Evolutionary conservation across 352 stramenopile genomes (phyloP), one percentile per base, ranked within the genome.

Genomic region (Pythium sukuiense): DNA sequence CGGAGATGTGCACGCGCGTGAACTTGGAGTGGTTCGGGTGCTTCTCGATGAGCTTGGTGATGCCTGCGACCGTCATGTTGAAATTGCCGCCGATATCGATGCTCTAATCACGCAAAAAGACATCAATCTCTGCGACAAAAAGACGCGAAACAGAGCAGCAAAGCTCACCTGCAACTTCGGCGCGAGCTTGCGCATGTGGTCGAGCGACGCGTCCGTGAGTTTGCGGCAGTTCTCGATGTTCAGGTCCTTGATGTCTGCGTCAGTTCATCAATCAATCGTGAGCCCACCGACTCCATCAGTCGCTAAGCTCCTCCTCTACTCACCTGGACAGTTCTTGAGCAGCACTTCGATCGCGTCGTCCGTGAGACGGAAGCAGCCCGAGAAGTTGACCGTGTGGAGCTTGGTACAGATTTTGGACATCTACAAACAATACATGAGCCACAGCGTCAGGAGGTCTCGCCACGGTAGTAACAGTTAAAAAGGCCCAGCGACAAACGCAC

Each of bases 211-310:
- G 57, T 96, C 87, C 46, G 85, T 95, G 53, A 96, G 71, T 59
- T 96, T 96, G 52, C 88, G 88, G 70, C 88, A 96, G 73, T 96
- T 96, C 67, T 95, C 85, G 45, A 96, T 76, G 60, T 95, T 94
- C 53, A 96, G 64, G 7, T 96, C 87, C 72, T 93, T 95, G 20
- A 96, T 85, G 0, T 96, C 88, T 95, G 60, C 30, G 8, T 18
- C 16, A 9, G 41, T 48, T 48, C 29, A 61, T 33, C 12, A 18
- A 60, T 9, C 37, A 46, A 33, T 24, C 14, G 14, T 13, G 5
- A n/a, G 11, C 5, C 39, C 39, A 12, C 32, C 55, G 20, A 24
- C 20, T 24, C 20, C 20, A 24, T 24, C 20, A 24, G 20, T 24
- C 20, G 20, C 20, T 24, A 24, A 24, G 20, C 20, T 24, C 20